phyloP scores from a whole-genome alignment of 2,329 filamentous ascomycete genomes.

The Emmonsia crescens region DNA sequence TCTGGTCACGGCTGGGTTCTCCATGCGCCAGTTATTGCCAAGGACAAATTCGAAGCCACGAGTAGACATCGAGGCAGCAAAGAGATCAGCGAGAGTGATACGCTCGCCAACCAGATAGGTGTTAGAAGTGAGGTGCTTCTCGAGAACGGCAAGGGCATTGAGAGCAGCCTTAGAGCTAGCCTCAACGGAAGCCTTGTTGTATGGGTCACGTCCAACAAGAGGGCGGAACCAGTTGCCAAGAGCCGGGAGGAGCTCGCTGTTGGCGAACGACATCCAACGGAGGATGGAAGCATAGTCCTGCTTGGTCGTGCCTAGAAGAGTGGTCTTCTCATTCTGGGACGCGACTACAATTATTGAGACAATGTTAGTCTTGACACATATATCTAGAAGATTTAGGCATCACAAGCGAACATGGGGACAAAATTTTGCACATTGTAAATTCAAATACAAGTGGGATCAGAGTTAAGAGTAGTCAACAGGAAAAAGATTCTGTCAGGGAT shows the following conservation, averaged over 20 bases:
- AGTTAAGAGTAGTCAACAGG: slow-evolving; percentile 65
- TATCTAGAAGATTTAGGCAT: background rate
- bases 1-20: slow-evolving; percentile 76
- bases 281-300: slow-evolving; percentile 99
- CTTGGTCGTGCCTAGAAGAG: slow-evolving; percentile 98
- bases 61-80: slow-evolving; percentile 63
- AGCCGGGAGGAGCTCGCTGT: slow-evolving; percentile 66
- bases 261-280: slow-evolving; percentile 96
- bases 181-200: slow-evolving; percentile 98
- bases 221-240: slow-evolving; percentile 78
- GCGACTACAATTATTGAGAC: slow-evolving; percentile 52
- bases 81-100: slow-evolving; percentile 91
- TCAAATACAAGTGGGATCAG: slow-evolving; percentile 53
- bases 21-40: slow-evolving; percentile 74
- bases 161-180: slow-evolving; percentile 59
- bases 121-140: slow-evolving; percentile 81
- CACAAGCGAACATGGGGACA: slow-evolving; percentile 17
- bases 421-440: background rate
- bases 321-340: slow-evolving; percentile 99
- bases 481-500: slow-evolving; percentile 88
- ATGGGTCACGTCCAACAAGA: slow-evolving; percentile 66
- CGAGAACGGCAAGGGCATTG: slow-evolving; percentile 61
- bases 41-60: slow-evolving; percentile 92
- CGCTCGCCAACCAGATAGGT: slow-evolving; percentile 98
- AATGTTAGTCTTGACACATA: slow-evolving; percentile 1